phyloP scores from a whole-genome alignment of 1,139 yeast species.

The Pichia kudriavzevii region DNA sequence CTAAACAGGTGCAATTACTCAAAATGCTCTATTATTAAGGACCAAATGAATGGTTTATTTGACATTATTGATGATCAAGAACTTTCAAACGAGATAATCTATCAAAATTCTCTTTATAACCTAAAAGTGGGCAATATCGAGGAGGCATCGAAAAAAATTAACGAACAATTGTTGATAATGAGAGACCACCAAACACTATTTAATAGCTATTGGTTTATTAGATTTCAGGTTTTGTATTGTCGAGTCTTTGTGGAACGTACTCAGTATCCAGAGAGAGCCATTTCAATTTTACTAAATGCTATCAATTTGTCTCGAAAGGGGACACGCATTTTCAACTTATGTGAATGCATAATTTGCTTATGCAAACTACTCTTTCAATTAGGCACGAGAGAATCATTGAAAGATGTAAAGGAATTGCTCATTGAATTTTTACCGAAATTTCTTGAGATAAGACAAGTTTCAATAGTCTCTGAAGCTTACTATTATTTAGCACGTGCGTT shows the following conservation, averaged over 20 bases:
- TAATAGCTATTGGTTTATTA: constrained; percentile 36
- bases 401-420: constrained; percentile 35
- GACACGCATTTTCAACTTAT: constrained; percentile 34
- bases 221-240: constrained; percentile 40
- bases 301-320: constrained; percentile 35
- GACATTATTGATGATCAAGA: constrained; percentile 24
- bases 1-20: constrained; percentile 33
- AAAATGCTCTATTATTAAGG: constrained; percentile 26
- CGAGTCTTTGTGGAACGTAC: constrained; percentile 33
- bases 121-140: constrained; percentile 3
- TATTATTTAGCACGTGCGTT: constrained; percentile 31
- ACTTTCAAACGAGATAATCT: constrained; percentile 20
- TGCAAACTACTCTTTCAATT: constrained; percentile 34
- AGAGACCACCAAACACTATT: constrained; percentile 25
- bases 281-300: constrained; percentile 40
- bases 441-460: constrained; percentile 31
- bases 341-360: constrained; percentile 36
- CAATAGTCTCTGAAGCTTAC: constrained; percentile 33
- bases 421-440: constrained; percentile 36
- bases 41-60: constrained; percentile 21
- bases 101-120: constrained; percentile 4
- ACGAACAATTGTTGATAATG: constrained; percentile 25
- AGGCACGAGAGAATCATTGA: constrained; percentile 21
- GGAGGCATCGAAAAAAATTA: constrained; percentile 33
- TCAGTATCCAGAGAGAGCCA: constrained; percentile 33